A percentile compares a stretch with the other conserved stretches of the same genome.
Evolutionary conservation across 345 rosid genomes (phyloP).

Genomic region (Arabis hirsuta): DNA sequence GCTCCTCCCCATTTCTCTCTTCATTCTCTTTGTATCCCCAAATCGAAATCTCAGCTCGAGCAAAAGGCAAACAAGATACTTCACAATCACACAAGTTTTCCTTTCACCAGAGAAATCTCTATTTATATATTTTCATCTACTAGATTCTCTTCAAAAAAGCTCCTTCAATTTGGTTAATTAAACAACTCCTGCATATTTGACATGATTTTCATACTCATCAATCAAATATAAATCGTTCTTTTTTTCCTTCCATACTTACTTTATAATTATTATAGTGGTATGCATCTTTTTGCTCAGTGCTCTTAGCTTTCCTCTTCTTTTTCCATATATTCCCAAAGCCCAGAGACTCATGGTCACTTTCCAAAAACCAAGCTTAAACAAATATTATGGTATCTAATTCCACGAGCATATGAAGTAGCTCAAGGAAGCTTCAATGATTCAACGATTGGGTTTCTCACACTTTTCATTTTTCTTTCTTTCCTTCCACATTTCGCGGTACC

Average conservation of each 20-base stretch:
- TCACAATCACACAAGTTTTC: conserved; percentile 22
- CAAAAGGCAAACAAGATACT: conserved; percentile 5
- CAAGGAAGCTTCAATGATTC: conserved; percentile 35
- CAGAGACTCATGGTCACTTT: conserved; percentile 34
- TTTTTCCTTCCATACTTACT: conserved; percentile 23
- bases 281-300: conserved; percentile 35
- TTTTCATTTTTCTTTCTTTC: conserved; percentile 35
- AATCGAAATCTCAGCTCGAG: background rate
- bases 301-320: conserved; percentile 34
- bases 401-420: conserved; percentile 34
- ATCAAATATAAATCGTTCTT: conserved; percentile 19
- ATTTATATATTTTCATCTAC: conserved; percentile 25
- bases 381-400: conserved; percentile 46
- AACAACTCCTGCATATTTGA: conserved; percentile 33
- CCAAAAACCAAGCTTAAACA: conserved; percentile 39
- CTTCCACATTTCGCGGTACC: conserved; percentile 40
- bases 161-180: conserved; percentile 19
- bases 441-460: conserved; percentile 35
- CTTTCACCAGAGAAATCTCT: background rate
- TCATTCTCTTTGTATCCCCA: conserved; percentile 37
- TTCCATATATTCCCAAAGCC: conserved; percentile 38
- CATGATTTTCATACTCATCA: conserved; percentile 40
- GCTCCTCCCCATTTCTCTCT: conserved; percentile 39
- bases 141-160: conserved; percentile 34
- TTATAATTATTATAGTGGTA: conserved; percentile 36